These are phyloP conservation scores for Harringtonia lauricola DNA, from an alignment of 2,329 filamentous ascomycete species.

Conservation along the genomic window DNA sequence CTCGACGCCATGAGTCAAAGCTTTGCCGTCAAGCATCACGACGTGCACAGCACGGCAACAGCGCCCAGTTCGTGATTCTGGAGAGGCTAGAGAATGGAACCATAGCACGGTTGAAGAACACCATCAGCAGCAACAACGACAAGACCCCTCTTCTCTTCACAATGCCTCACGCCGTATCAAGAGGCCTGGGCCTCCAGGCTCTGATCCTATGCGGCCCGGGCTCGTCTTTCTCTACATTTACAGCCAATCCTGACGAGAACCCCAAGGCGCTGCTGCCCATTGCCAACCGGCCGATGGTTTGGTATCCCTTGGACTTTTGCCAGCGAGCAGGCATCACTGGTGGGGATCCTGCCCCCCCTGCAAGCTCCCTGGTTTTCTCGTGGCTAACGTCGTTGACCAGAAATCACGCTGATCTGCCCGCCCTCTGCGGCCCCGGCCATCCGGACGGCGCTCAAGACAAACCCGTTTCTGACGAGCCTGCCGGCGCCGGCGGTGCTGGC, in stretches of 20 bases:
- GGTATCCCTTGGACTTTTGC: constrained; percentile 81
- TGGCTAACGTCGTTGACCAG: constrained; percentile 24
- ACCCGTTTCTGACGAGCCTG: constrained; percentile 65
- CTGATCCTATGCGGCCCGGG: constrained; percentile 76
- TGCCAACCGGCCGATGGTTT: constrained; percentile 79
- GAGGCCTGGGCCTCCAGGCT: constrained; percentile 68
- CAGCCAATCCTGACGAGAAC: constrained; percentile 66
- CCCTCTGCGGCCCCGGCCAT: constrained; percentile 57
- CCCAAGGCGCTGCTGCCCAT: constrained; percentile 76
- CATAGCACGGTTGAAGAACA: background rate
- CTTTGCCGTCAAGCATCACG: too few relatives aligned
- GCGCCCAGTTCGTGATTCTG: too few relatives aligned
- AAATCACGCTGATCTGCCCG: constrained; percentile 52
- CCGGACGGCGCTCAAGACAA: constrained; percentile 60
- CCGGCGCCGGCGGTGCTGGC: constrained; percentile 67
- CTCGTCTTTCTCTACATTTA: constrained; percentile 73
- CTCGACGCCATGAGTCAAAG: too few relatives aligned
- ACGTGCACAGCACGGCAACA: too few relatives aligned
- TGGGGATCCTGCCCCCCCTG: constrained; percentile 20
- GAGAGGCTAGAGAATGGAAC: background rate
- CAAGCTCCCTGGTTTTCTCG: background rate
- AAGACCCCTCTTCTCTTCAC: constrained; percentile 6
- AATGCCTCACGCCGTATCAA: constrained; percentile 65
- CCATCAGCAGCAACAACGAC: too few relatives aligned
- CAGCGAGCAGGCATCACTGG: constrained; percentile 69